A percentile compares a stretch with the other conserved stretches of the same genome.
Evolutionary conservation across 441 rosid species (phyloP).

Genomic region (Croton setiger): DNA sequence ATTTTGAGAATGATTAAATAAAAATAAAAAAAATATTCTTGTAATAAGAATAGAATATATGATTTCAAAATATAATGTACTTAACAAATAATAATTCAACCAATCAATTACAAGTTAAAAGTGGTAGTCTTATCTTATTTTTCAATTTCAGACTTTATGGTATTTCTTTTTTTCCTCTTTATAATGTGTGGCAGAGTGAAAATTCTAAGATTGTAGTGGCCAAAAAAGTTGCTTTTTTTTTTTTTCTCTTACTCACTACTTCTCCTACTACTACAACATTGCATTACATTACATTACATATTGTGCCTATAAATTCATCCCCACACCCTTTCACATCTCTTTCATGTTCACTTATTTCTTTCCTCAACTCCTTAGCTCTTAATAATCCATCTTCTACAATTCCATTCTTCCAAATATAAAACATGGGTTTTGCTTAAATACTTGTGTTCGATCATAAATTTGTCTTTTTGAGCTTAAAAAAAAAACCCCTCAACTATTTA

Average conservation of each 20-base stretch:
- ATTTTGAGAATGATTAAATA: too few species aligned
- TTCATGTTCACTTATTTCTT: constrained; percentile 21
- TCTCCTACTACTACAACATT: not conserved
- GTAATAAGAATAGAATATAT: too few species aligned
- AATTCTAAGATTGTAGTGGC: constrained; percentile 16
- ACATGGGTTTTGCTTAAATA: not conserved
- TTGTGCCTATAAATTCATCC: constrained; percentile 35
- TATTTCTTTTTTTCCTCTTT: constrained; percentile 3
- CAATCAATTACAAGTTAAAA: not conserved
- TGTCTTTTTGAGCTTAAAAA: not conserved
- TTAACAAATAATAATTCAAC: not conserved
- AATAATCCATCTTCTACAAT: constrained; percentile 11
- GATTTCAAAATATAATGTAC: too few species aligned
- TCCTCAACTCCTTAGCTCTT: constrained; percentile 13
- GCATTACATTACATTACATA: too few species aligned
- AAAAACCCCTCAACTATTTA: constrained; percentile 1
- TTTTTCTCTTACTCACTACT: constrained; percentile 6
- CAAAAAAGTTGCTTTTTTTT: constrained; percentile 2
- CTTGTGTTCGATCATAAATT: constrained; percentile 4
- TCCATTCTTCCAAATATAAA: constrained; percentile 12
- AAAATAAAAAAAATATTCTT: too few species aligned
- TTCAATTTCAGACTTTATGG: not conserved
- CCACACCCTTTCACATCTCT: constrained; percentile 26
- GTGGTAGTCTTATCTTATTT: not conserved
- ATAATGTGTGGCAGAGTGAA: constrained; percentile 10